phyloP scores from a whole-genome alignment of 495 filamentous ascomycete genomes.

The Penicillium taxi region DNA sequence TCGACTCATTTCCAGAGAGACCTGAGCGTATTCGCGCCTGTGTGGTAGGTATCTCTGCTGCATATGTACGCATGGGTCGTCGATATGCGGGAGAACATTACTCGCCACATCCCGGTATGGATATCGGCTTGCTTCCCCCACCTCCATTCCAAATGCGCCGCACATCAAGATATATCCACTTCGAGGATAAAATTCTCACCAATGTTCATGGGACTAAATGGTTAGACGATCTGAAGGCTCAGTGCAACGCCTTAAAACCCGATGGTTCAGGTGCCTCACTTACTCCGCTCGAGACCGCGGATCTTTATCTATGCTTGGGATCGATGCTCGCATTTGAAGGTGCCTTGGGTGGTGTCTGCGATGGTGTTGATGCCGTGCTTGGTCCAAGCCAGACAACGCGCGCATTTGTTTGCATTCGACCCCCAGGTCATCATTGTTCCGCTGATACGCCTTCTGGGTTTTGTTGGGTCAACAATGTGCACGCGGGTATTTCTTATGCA shows the following conservation, averaged over 20 bases:
- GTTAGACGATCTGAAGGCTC: conserved; percentile 83
- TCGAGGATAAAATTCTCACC: conserved; percentile 63
- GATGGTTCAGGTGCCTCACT: conserved; percentile 35
- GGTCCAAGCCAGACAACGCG: conserved; percentile 47
- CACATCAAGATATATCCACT: conserved; percentile 54
- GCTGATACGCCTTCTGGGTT: conserved; percentile 83
- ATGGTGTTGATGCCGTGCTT: conserved; percentile 84
- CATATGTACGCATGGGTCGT: conserved; percentile 79
- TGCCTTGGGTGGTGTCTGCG: conserved; percentile 79
- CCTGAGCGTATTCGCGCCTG: conserved; percentile 86
- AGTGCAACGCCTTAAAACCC: conserved; percentile 60
- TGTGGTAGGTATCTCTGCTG: conserved; percentile 71
- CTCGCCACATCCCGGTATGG: conserved; percentile 51
- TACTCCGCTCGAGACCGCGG: conserved; percentile 63
- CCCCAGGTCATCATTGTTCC: conserved; percentile 92
- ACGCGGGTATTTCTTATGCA: conserved; percentile 89
- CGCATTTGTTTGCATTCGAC: conserved; percentile 77
- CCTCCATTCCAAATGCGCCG: conserved; percentile 79
- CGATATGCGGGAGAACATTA: conserved; percentile 65
- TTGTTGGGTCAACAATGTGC: conserved; percentile 98
- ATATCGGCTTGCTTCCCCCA: conserved; percentile 41
- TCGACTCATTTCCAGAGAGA: conserved; percentile 78
- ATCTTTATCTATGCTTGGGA: conserved; percentile 81
- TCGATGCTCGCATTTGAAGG: conserved; percentile 84
- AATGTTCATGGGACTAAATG: conserved; percentile 78